Percentiles rank a stretch among this genome's conserved stretches.
phyloP scores from a whole-genome alignment of 371 early-diverging fungal genomes.

The Mortierella sp. region DNA sequence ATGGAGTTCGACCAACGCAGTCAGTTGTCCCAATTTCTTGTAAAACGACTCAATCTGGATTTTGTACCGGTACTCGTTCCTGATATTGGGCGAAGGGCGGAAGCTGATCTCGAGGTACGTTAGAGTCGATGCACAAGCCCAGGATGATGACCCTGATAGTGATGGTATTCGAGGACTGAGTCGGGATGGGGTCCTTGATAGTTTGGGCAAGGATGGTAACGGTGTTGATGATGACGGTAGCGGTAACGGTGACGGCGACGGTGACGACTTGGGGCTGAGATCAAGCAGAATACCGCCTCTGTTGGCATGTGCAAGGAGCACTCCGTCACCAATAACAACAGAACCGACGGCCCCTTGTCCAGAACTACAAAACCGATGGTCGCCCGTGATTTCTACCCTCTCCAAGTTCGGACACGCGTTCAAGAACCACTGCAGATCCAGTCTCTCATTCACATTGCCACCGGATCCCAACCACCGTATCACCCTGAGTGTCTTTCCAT shows the following conservation, averaged over 20 bases:
- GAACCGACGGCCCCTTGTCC: not conserved
- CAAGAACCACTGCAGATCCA: not conserved
- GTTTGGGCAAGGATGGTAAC: not conserved
- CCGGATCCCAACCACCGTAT: not conserved
- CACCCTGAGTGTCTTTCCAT: not conserved
- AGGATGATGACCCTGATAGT: not conserved
- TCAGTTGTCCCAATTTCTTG: conserved; percentile 13
- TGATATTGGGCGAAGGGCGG: not conserved
- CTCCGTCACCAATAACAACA: not conserved
- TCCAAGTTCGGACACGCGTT: not conserved
- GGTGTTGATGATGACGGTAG: not conserved
- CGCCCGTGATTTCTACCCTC: not conserved
- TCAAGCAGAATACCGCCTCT: not conserved
- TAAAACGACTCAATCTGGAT: conserved; percentile 14
- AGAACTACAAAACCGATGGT: not conserved
- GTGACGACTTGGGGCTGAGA: not conserved
- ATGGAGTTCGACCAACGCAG: conserved; percentile 3
- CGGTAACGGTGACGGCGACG: too few relatives aligned
- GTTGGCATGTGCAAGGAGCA: not conserved
- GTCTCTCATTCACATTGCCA: not conserved
- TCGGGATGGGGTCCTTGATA: not conserved
- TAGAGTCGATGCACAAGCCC: conserved; percentile 19
- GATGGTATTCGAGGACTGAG: not conserved
- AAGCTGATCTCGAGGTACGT: conserved; percentile 20
- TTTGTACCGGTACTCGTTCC: not conserved